These are phyloP conservation scores for Davidsoniella neocaledoniae DNA, from an alignment of 2,329 filamentous ascomycete genomes.

Conservation along the genomic window DNA sequence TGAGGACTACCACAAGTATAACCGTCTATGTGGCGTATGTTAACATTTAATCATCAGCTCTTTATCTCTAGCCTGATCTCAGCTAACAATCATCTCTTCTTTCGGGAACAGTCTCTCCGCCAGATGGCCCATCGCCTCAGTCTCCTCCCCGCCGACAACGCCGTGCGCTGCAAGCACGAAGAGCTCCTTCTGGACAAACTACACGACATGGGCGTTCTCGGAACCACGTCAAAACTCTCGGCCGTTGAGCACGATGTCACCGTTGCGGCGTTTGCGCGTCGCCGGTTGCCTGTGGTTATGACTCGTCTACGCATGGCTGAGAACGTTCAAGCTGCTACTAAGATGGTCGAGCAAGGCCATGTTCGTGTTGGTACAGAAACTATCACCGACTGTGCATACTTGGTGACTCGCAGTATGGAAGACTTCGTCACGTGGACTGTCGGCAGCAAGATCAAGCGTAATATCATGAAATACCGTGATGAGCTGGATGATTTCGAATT, in stretches of 20 bases:
- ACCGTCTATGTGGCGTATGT: constrained; percentile 50
- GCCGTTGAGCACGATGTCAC: constrained; percentile 79
- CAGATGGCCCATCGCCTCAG: constrained; percentile 81
- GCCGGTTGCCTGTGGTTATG: constrained; percentile 80
- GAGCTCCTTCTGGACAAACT: constrained; percentile 79
- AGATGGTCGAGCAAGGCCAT: constrained; percentile 87
- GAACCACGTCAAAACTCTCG: constrained; percentile 57
- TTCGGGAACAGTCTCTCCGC: constrained; percentile 47
- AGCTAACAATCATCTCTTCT: too few species aligned
- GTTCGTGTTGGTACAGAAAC: constrained; percentile 83
- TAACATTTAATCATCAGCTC: constrained; percentile 3
- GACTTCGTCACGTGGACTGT: constrained; percentile 96
- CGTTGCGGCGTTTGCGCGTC: constrained; percentile 72
- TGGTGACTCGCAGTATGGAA: constrained; percentile 80
- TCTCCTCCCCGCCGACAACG: constrained; percentile 62
- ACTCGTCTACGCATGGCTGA: constrained; percentile 81
- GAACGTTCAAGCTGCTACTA: constrained; percentile 67
- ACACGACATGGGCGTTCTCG: constrained; percentile 77
- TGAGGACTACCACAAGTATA: constrained; percentile 60
- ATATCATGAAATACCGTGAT: constrained; percentile 87
- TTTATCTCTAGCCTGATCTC: constrained; percentile 17
- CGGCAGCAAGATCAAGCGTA: constrained; percentile 91
- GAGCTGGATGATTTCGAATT: constrained; percentile 93
- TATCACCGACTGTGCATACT: constrained; percentile 73
- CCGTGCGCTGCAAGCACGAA: constrained; percentile 70